These are phyloP conservation scores for Chlorencoelia australis DNA, from an alignment of 2,329 filamentous ascomycete genomes.

Conservation along the genomic window DNA sequence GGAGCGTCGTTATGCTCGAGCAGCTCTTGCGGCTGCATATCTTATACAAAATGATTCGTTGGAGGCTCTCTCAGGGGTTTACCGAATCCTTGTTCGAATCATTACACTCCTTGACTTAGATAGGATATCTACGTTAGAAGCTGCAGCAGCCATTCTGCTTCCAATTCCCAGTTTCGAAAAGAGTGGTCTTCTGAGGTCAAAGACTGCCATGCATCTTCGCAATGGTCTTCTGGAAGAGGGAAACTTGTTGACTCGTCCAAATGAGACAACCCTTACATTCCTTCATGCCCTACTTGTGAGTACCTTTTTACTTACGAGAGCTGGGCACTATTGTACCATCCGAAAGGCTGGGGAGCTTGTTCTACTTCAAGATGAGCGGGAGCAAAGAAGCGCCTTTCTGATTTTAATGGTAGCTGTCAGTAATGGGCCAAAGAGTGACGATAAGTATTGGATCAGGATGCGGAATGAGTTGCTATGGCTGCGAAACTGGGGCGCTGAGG, in stretches of 20 bases:
- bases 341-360: constrained; percentile 51
- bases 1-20: constrained; percentile 54
- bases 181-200: constrained; percentile 28
- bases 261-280: constrained; percentile 43
- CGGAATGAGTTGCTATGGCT: constrained; percentile 64
- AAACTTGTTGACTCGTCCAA: constrained; percentile 57
- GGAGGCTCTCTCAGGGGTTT: constrained; percentile 49
- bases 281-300: constrained; percentile 54
- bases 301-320: constrained; percentile 43
- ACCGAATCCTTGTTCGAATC: constrained; percentile 50
- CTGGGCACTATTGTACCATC: constrained; percentile 39
- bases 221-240: constrained; percentile 45
- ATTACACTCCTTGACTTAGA: constrained; percentile 50
- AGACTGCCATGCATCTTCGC: constrained; percentile 36
- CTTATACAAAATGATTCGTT: constrained; percentile 48
- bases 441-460: constrained; percentile 51
- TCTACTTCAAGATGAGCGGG: constrained; percentile 50
- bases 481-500: constrained; percentile 55
- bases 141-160: constrained; percentile 37
- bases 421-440: constrained; percentile 42
- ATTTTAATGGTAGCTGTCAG: constrained; percentile 36
- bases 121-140: constrained; percentile 41
- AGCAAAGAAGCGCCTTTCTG: constrained; percentile 50
- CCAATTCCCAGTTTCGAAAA: constrained; percentile 30
- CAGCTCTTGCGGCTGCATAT: constrained; percentile 59